A percentile compares a stretch with the other conserved stretches of the same genome.
phyloP scores from a whole-genome alignment of 371 early-diverging fungal genomes.

The Gilbertella persicaria region DNA sequence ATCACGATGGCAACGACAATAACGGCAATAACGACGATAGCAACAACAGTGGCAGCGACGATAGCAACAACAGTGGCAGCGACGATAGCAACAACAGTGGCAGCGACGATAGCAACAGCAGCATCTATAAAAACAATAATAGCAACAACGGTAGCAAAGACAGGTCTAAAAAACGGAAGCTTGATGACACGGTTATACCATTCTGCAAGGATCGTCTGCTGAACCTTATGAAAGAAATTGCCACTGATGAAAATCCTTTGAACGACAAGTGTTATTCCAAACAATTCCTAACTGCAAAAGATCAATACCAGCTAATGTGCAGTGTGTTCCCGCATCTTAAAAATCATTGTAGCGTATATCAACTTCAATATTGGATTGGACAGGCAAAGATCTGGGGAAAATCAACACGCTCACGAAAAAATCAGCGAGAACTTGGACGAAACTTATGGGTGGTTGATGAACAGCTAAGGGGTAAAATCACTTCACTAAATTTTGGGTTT shows the following conservation, averaged over 20 bases:
- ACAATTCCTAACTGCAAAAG: conserved; percentile 21
- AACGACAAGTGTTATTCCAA: conserved; percentile 16
- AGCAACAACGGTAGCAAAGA: conserved; percentile 7
- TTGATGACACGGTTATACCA: conserved; percentile 16
- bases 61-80: neutral
- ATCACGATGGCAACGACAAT: conserved; percentile 2
- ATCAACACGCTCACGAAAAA: conserved; percentile 12
- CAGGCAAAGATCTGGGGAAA: conserved; percentile 23
- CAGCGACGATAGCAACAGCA: neutral
- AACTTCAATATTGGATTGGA: conserved; percentile 26
- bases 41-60: neutral
- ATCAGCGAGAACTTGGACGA: conserved; percentile 14
- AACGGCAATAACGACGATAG: conserved; percentile 1
- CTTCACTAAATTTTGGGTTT: conserved; percentile 12
- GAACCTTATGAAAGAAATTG: conserved; percentile 22
- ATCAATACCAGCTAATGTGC: conserved; percentile 19
- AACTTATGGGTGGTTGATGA: conserved; percentile 17
- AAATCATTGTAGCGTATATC: conserved; percentile 18
- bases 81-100: neutral
- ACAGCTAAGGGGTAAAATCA: conserved; percentile 16
- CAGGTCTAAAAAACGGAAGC: conserved; percentile 9
- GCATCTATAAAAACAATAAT: conserved; percentile 2
- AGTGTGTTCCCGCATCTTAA: conserved; percentile 18
- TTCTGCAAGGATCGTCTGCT: conserved; percentile 13
- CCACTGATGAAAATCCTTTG: conserved; percentile 19